Evolutionary conservation across 2,329 filamentous ascomycete genomes (phyloP).

Genomic region (Cladosporium sp.): DNA sequence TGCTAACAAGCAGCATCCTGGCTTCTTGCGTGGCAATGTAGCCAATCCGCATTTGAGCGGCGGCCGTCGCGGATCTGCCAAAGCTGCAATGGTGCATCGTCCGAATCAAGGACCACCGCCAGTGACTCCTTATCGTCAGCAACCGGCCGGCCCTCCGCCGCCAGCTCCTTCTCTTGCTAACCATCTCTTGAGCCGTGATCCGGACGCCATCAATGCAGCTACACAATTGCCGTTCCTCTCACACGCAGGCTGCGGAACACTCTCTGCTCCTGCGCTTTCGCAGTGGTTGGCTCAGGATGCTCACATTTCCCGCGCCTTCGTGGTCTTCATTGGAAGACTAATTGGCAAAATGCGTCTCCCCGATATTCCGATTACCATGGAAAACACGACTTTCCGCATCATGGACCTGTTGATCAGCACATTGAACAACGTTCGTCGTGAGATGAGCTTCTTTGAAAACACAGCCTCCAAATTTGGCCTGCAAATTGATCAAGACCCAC

Average conservation of each 20-base stretch:
- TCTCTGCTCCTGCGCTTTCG: conserved; percentile 52
- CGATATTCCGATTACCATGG: conserved; percentile 37
- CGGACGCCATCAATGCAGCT: conserved; percentile 47
- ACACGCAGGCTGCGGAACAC: conserved; percentile 58
- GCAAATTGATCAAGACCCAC: conserved; percentile 41
- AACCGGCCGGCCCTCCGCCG: conserved; percentile 29
- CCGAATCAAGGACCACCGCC: conserved; percentile 19
- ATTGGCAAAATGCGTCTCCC: conserved; percentile 59
- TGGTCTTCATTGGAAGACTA: conserved; percentile 61
- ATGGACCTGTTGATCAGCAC: conserved; percentile 60
- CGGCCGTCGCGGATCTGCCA: conserved; percentile 1
- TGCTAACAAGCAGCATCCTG: conserved; percentile 19
- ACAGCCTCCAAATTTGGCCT: conserved; percentile 59
- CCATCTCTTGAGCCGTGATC: conserved; percentile 51
- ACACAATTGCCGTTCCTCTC: conserved; percentile 64
- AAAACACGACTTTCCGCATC: conserved; percentile 51
- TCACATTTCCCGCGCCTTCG: conserved; percentile 66
- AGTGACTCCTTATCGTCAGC: conserved; percentile 8
- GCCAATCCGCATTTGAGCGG: conserved; percentile 37
- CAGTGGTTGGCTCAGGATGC: conserved; percentile 69
- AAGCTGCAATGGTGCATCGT: conserved; percentile 16
- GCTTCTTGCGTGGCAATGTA: conserved; percentile 42
- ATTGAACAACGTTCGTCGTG: conserved; percentile 61
- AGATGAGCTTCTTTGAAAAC: conserved; percentile 63
- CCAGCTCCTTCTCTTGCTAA: conserved; percentile 49